Percentiles rank a stretch among this genome's conserved stretches.
Conservation (phyloP, 2,329 filamentous ascomycete genomes). For the Arthrobotrys iridis region DNA sequence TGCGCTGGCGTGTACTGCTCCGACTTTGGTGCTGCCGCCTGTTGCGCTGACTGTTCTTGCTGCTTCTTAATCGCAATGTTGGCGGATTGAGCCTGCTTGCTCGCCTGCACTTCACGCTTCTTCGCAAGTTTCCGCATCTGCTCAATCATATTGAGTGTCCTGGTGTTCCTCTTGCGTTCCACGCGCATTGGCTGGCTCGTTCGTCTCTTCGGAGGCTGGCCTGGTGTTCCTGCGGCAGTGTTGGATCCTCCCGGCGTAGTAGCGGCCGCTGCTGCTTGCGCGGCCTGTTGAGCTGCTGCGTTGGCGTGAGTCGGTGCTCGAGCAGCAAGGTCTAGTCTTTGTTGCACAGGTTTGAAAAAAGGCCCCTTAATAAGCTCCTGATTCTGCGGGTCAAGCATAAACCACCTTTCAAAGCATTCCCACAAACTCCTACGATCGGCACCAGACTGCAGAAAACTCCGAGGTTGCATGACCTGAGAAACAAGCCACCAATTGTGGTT, state of each 20-base stretch:
- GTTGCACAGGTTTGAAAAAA: conserved; percentile 83
- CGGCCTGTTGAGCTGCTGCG: conserved; percentile 67
- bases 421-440: conserved; percentile 91
- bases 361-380: conserved; percentile 94
- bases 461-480: conserved; percentile 77
- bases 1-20: conserved; percentile 81
- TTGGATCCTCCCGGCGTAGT: conserved; percentile 66
- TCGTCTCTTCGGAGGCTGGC: conserved; percentile 67
- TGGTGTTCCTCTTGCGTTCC: conserved; percentile 84
- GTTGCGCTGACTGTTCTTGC: conserved; percentile 71
- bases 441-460: conserved; percentile 81
- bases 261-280: conserved; percentile 44
- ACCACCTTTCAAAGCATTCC: conserved; percentile 99
- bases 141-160: conserved; percentile 88
- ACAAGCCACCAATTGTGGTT: conserved; percentile 99
- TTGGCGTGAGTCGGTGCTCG: conserved; percentile 67
- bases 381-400: conserved; percentile 87
- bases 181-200: conserved; percentile 84
- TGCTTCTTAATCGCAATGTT: conserved; percentile 81
- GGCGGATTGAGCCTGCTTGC: conserved; percentile 81
- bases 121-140: conserved; percentile 95
- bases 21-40: conserved; percentile 66
- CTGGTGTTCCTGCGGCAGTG: conserved; percentile 62
- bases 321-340: conserved; percentile 70
- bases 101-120: conserved; percentile 84